These are phyloP conservation scores for Litchi chinensis DNA, from an alignment of 345 rosid genomes.

Conservation along the genomic window DNA sequence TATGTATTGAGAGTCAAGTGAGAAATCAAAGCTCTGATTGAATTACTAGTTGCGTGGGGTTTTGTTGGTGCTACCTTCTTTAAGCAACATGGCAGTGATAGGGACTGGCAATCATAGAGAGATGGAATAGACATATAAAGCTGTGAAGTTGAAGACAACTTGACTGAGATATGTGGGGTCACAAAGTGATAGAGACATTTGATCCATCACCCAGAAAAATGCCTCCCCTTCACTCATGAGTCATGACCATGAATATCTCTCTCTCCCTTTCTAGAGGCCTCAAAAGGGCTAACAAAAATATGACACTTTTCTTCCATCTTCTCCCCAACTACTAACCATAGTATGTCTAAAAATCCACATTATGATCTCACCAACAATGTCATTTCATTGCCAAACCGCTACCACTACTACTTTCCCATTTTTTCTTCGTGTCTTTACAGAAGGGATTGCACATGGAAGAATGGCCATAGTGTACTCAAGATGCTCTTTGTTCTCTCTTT, in stretches of 20 bases:
- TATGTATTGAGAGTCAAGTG: slow-evolving; percentile 16
- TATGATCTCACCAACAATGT: slow-evolving; percentile 57
- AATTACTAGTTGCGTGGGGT: slow-evolving; percentile 33
- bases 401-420: slow-evolving; percentile 26
- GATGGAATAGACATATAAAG: slow-evolving; percentile 53
- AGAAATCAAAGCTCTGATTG: slow-evolving; percentile 33
- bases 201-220: slow-evolving; percentile 35
- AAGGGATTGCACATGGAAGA: slow-evolving; percentile 86
- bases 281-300: slow-evolving; percentile 44
- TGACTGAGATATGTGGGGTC: slow-evolving; percentile 55
- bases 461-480: slow-evolving; percentile 64
- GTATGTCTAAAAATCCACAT: slow-evolving; percentile 39
- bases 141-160: slow-evolving; percentile 44
- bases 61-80: slow-evolving; percentile 46
- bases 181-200: slow-evolving; percentile 33
- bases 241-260: slow-evolving; percentile 19
- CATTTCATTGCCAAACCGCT: slow-evolving; percentile 51
- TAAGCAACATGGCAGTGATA: slow-evolving; percentile 47
- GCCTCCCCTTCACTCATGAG: not conserved
- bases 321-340: slow-evolving; percentile 83
- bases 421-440: slow-evolving; percentile 66
- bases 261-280: slow-evolving; percentile 28
- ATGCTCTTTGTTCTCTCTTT: slow-evolving; percentile 61
- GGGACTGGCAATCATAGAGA: slow-evolving; percentile 56
- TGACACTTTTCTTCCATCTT: slow-evolving; percentile 47